Base-by-base conservation (phyloP, 1,139 yeast species). In the Pichia norvegensis region DNA sequence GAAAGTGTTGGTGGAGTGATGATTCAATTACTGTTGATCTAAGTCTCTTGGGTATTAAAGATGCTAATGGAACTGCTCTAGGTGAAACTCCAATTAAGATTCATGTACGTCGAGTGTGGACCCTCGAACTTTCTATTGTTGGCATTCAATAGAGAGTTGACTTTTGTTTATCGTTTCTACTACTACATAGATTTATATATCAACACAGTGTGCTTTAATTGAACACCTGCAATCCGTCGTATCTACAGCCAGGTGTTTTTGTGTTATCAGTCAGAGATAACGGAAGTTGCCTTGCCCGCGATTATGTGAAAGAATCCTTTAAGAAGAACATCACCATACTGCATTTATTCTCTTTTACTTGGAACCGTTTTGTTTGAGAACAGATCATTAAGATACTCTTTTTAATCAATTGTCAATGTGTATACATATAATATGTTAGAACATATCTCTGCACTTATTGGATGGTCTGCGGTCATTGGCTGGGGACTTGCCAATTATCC, bases 1-100 rank as follows among this genome's bases (percentile, higher is more conserved):
- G 98, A 60, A 94, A 94, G 63, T 94, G 99, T 67, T 94, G 99
- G 99, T 94, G 99, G 99, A 83, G 85, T 13, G 84, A 83, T 57
- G 79, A 78, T 40, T 68, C 72, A 41, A 69, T 79, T 20, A 75
- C 73, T 7, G 68, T 87, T 29, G 73, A 72, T 33, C 69, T 84
- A 10, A 47, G 60, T 10, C 56, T 55, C 7, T 31, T 63, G 27
- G 63, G 59, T 3, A 43, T 63, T 14, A 61, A 44, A 22, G 57
- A 56, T 44, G 36, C 45, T 13, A 23, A 52, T 16, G 62, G 63
- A 11, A 33, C 45, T 10, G 20, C 43, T 2, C 21, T 58, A 4
- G 62, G 56, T 17, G 54, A 56, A 13, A 51, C 57, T 1, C 36
- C 64, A 9, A 65, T 77, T 42, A 78, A 74, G 52, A 83, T 84